Evolutionary conservation across 2,329 filamentous ascomycete genomes (phyloP).

Genomic region (Ophiostoma montium): DNA sequence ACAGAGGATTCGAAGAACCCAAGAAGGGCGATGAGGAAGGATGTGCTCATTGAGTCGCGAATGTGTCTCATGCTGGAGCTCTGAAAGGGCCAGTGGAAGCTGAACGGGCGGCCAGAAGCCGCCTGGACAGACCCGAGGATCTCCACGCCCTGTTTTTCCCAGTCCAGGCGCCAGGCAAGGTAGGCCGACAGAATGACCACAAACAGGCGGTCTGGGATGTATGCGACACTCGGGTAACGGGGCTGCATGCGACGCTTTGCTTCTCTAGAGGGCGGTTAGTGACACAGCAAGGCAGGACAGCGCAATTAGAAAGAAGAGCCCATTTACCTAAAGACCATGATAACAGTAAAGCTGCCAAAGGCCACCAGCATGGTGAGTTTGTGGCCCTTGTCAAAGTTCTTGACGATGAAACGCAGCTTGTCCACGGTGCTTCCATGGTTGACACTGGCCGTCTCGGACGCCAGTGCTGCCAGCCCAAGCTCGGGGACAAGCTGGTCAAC

Average conservation of each 20-base stretch:
- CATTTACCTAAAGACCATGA: conserved; percentile 86
- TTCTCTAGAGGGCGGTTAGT: conserved; percentile 38
- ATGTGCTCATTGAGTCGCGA: conserved; percentile 74
- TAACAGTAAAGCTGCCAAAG: conserved; percentile 66
- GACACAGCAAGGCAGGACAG: not conserved
- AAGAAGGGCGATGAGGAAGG: conserved; percentile 82
- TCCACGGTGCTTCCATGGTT: conserved; percentile 75
- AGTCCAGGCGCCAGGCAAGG: conserved; percentile 60
- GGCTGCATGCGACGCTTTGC: conserved; percentile 71
- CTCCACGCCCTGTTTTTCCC: conserved; percentile 67
- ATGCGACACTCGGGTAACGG: conserved; percentile 66
- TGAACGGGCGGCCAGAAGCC: conserved; percentile 55
- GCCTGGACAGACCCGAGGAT: conserved; percentile 73
- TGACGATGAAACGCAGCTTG: conserved; percentile 67
- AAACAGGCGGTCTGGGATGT: conserved; percentile 80
- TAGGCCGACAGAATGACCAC: conserved; percentile 78
- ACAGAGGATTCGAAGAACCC: conserved; percentile 99
- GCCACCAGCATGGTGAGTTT: conserved; percentile 63
- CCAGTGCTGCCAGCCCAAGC: conserved; percentile 57
- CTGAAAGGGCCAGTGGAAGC: conserved; percentile 77
- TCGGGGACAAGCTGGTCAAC: conserved; percentile 91
- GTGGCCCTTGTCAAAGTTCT: conserved; percentile 53
- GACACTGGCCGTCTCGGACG: conserved; percentile 46
- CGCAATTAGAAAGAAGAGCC: no score
- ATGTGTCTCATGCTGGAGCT: conserved; percentile 65